Percentiles rank a stretch among this genome's conserved stretches.
Evolutionary conservation across 805 yeast species (phyloP).

Genomic region (Suhomyces emberorum): DNA sequence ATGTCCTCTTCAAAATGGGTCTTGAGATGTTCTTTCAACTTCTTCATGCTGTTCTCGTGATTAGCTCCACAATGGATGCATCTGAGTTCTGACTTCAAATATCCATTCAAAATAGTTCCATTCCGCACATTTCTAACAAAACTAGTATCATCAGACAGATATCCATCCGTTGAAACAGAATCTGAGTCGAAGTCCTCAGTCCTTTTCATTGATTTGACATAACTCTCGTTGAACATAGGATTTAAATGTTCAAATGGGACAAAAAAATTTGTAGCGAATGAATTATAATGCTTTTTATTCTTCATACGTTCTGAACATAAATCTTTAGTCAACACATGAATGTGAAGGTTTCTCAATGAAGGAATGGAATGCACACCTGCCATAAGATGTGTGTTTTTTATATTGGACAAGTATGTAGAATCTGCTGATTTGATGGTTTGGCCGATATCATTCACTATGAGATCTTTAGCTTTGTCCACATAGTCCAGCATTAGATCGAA

Average conservation of each 20-base stretch:
- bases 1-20: constrained; percentile 20
- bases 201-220: constrained; percentile 1
- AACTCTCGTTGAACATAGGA: constrained; percentile 13
- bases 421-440: constrained; percentile 12
- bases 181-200: constrained; percentile 8
- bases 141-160: constrained; percentile 1
- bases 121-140: constrained; percentile 8
- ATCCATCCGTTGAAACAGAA: neutral
- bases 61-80: constrained; percentile 26
- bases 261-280: constrained; percentile 66
- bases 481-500: constrained; percentile 27
- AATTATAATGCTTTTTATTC: constrained; percentile 63
- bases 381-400: constrained; percentile 31
- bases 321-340: constrained; percentile 71
- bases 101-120: constrained; percentile 8
- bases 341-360: constrained; percentile 64
- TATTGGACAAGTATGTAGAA: constrained; percentile 10
- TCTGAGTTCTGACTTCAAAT: neutral
- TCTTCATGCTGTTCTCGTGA: constrained; percentile 23
- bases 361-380: constrained; percentile 73
- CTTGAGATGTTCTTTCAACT: constrained; percentile 27
- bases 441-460: constrained; percentile 20
- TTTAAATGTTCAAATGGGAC: constrained; percentile 48
- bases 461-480: constrained; percentile 33
- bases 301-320: constrained; percentile 53